Evolutionary conservation across 805 yeast species (phyloP).

Genomic region (Cyberlindnera americana): DNA sequence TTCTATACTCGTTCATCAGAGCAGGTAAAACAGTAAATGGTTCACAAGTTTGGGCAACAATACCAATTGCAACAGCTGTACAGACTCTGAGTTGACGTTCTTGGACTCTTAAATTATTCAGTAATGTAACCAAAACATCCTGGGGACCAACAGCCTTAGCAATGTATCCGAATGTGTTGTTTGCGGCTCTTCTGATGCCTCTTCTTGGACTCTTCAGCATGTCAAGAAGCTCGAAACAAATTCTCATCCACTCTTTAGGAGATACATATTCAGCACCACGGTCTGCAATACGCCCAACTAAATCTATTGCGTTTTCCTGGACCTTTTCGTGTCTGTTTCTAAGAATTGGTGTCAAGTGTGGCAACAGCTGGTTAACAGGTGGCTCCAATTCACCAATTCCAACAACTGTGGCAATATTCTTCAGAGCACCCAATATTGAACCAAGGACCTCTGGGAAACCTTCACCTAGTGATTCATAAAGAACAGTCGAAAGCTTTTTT

Average conservation of each 20-base stretch:
- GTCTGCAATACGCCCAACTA: constrained; percentile 80
- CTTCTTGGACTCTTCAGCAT: constrained; percentile 79
- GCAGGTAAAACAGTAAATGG: constrained; percentile 95
- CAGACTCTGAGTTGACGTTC: constrained; percentile 96
- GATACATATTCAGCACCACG: constrained; percentile 77
- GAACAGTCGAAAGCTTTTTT: constrained; percentile 64
- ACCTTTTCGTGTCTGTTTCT: constrained; percentile 88
- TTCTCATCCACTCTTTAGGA: constrained; percentile 97
- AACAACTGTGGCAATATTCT: constrained; percentile 55
- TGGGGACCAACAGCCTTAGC: constrained; percentile 95
- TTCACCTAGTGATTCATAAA: constrained; percentile 92
- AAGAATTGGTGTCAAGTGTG: constrained; percentile 87
- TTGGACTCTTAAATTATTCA: constrained; percentile 84
- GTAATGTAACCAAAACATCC: constrained; percentile 79
- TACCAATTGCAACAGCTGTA: constrained; percentile 96
- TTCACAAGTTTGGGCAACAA: constrained; percentile 89
- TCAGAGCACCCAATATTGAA: constrained; percentile 70
- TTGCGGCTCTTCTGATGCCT: constrained; percentile 78
- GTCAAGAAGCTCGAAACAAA: constrained; percentile 86
- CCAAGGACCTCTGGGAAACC: constrained; percentile 92
- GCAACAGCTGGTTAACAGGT: constrained; percentile 75
- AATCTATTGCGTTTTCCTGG: constrained; percentile 73
- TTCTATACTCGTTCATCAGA: constrained; percentile 89
- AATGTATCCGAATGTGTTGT: constrained; percentile 85
- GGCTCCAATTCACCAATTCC: constrained; percentile 69